Conservation (phyloP, 2,329 filamentous ascomycete species). For the Epichloe amarillans region DNA sequence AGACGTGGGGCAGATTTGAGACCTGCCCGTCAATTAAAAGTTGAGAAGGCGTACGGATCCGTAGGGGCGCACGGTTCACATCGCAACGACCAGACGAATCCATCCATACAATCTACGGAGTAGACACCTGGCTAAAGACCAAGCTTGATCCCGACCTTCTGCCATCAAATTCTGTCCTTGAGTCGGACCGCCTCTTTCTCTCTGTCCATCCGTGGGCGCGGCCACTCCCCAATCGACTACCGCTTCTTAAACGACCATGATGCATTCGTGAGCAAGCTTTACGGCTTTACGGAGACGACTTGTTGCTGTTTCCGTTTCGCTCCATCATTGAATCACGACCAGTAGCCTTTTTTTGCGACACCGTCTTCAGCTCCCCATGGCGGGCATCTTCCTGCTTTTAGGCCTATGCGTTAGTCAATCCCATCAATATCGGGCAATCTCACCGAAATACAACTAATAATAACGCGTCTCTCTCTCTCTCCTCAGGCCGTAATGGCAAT, state of each 20-base stretch:
- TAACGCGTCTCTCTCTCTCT: background rate
- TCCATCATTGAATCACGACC: background rate
- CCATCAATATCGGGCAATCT: background rate
- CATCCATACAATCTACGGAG: no score
- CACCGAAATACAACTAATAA: background rate
- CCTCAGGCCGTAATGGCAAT: conserved; percentile 42
- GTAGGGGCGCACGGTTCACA: no score
- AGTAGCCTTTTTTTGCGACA: background rate
- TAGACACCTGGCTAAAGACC: background rate
- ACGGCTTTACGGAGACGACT: background rate
- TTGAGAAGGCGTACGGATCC: no score
- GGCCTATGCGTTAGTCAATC: conserved; percentile 28
- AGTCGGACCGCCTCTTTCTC: background rate
- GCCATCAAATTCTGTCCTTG: background rate
- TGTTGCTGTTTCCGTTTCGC: background rate
- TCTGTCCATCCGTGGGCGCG: background rate
- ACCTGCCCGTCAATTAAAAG: no score
- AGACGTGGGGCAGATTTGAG: no score
- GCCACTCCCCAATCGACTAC: background rate
- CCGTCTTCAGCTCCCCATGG: conserved; percentile 17
- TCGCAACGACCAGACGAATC: no score
- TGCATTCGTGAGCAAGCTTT: background rate
- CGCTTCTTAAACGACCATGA: background rate
- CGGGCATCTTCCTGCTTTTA: conserved; percentile 26
- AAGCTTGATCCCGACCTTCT: background rate